Percentiles rank a stretch among this genome's conserved stretches.
These are phyloP conservation scores for Aspergillus quadricinctus DNA, from an alignment of 2,329 filamentous ascomycete species.

Conservation along the genomic window DNA sequence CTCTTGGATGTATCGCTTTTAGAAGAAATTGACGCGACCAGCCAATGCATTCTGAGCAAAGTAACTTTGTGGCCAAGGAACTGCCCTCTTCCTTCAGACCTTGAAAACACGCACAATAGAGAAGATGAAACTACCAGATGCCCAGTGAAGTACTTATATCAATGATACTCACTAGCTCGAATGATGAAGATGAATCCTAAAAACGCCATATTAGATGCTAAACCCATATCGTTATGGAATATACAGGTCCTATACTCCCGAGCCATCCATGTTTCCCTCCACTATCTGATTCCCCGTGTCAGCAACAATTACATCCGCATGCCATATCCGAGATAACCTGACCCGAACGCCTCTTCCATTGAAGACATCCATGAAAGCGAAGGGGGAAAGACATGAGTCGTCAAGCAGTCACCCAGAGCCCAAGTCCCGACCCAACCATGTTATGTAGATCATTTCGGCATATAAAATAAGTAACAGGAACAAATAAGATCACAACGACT, in stretches of 20 bases:
- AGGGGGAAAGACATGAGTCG: conserved; percentile 2
- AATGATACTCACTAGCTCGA: background rate
- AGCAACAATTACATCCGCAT: conserved; percentile 3
- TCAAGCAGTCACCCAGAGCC: conserved; percentile 1
- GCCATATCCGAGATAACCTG: conserved; percentile 2
- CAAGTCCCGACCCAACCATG: conserved; percentile 6
- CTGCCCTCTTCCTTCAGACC: too few species aligned
- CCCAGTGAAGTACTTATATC: too few species aligned
- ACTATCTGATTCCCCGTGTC: background rate
- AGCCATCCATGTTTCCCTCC: conserved; percentile 4
- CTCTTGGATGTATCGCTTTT: background rate
- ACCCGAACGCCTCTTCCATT: conserved; percentile 7
- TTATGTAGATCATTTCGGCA: conserved; percentile 23
- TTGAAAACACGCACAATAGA: too few species aligned
- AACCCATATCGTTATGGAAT: conserved; percentile 21
- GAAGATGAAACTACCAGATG: background rate
- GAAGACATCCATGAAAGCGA: conserved; percentile 3
- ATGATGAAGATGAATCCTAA: conserved; percentile 12
- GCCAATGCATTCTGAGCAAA: too few species aligned
- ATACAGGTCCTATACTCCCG: conserved; percentile 19
- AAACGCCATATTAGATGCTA: conserved; percentile 15
- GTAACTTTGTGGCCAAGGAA: too few species aligned
- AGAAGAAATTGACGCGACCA: background rate
- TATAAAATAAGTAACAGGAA: conserved; percentile 17
- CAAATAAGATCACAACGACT: conserved; percentile 9